Conservation (phyloP, 306 rosid species). For the Rosa multiflora region DNA sequence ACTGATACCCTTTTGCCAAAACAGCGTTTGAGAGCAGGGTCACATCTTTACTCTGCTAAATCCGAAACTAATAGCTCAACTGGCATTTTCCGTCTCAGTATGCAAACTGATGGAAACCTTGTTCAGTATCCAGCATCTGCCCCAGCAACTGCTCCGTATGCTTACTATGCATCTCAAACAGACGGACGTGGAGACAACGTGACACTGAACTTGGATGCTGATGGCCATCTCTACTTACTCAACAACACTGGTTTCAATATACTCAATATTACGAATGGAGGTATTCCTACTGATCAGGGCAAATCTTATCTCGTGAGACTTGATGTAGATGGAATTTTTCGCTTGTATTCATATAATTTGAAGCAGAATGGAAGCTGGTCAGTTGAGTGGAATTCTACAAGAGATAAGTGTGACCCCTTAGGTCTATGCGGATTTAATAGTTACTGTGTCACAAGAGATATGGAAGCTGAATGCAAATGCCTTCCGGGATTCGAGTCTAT, state of each 20-base stretch:
- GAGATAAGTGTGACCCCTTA: conserved; percentile 7
- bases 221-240: conserved; percentile 17
- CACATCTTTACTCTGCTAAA: conserved; percentile 8
- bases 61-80: conserved; percentile 4
- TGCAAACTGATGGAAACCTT: conserved; percentile 29
- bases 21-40: neutral
- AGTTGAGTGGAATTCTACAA: neutral
- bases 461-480: conserved; percentile 9
- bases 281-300: neutral
- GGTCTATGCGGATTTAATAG: conserved; percentile 23
- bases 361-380: neutral
- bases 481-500: conserved; percentile 13
- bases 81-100: conserved; percentile 25
- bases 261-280: neutral
- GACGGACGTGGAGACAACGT: neutral
- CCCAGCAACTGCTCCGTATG: neutral
- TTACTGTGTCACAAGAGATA: conserved; percentile 6
- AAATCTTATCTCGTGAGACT: conserved; percentile 14
- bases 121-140: conserved; percentile 18
- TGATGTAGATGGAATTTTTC: conserved; percentile 29
- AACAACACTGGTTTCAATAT: neutral
- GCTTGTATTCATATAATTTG: conserved; percentile 8
- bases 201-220: conserved; percentile 13
- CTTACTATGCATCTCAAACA: neutral
- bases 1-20: conserved; percentile 28